A percentile compares a stretch with the other conserved stretches of the same genome.
Evolutionary conservation across 2,329 filamentous ascomycete species (phyloP).

Genomic region (Hirsutella minnesotensis): DNA sequence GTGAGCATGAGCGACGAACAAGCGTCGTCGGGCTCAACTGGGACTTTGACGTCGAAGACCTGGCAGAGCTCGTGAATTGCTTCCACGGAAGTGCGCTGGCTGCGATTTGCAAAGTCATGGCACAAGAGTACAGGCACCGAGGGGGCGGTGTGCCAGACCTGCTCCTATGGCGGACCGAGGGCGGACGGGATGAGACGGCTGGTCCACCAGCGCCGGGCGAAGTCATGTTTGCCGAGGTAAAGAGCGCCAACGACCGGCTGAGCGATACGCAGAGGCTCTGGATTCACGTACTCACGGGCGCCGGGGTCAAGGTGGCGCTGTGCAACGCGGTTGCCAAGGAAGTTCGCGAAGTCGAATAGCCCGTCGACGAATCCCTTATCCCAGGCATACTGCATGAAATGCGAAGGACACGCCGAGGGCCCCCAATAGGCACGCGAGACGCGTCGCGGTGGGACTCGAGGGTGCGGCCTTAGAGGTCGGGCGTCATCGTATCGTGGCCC

Average conservation of each 20-base stretch:
- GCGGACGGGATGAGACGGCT: background rate
- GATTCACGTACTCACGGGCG: constrained; percentile 85
- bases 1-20: constrained; percentile 58
- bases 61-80: constrained; percentile 66
- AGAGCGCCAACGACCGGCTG: constrained; percentile 80
- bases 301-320: constrained; percentile 76
- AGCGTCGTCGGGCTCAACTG: constrained; percentile 89
- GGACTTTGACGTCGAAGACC: constrained; percentile 69
- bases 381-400: too few species aligned
- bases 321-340: constrained; percentile 51
- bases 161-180: constrained; percentile 61
- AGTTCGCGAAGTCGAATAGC: constrained; percentile 28
- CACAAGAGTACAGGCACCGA: constrained; percentile 82
- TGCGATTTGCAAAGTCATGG: constrained; percentile 82
- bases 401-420: too few species aligned
- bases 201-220: constrained; percentile 22
- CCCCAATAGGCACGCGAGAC: background rate
- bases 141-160: constrained; percentile 86
- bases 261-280: constrained; percentile 94
- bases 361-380: too few species aligned
- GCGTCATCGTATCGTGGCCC: too few species aligned
- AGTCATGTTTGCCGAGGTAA: constrained; percentile 70
- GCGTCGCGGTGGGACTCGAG: background rate
- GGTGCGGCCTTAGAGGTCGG: too few species aligned
- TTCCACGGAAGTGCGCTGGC: constrained; percentile 74